phyloP scores from a whole-genome alignment of 2,329 filamentous ascomycete species.

The Fusarium cyanostomum region DNA sequence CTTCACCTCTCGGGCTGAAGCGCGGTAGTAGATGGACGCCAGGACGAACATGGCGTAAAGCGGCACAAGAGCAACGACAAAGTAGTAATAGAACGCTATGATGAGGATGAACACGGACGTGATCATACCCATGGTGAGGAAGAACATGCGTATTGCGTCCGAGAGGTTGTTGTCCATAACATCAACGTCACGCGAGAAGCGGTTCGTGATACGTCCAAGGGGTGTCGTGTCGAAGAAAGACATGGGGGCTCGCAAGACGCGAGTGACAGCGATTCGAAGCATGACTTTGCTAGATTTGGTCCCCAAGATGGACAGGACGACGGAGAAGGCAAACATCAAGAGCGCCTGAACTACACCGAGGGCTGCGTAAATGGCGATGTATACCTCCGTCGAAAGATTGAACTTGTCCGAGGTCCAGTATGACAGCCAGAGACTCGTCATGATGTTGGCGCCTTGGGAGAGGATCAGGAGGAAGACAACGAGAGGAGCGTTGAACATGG shows the following conservation, averaged over 20 bases:
- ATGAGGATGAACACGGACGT: slow-evolving; percentile 86
- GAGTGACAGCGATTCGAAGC: slow-evolving; percentile 80
- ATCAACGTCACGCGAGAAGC: slow-evolving; percentile 94
- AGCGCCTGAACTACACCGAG: slow-evolving; percentile 77
- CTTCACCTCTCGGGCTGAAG: slow-evolving; percentile 93
- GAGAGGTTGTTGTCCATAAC: slow-evolving; percentile 95
- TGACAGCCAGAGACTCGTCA: slow-evolving; percentile 90
- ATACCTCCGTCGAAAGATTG: slow-evolving; percentile 70
- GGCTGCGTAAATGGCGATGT: slow-evolving; percentile 77
- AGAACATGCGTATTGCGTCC: slow-evolving; percentile 92
- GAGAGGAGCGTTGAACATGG: slow-evolving; percentile 73
- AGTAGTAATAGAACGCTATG: slow-evolving; percentile 95
- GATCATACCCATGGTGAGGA: slow-evolving; percentile 85
- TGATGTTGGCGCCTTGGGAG: slow-evolving; percentile 85
- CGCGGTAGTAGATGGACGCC: slow-evolving; percentile 86
- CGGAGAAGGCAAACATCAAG: slow-evolving; percentile 82
- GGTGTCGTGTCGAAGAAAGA: slow-evolving; percentile 98
- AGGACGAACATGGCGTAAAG: slow-evolving; percentile 82
- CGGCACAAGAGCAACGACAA: slow-evolving; percentile 69
- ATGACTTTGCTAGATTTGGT: slow-evolving; percentile 85
- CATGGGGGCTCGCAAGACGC: slow-evolving; percentile 79
- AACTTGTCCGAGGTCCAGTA: slow-evolving; percentile 91
- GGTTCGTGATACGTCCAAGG: slow-evolving; percentile 92
- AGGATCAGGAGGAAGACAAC: slow-evolving; percentile 71
- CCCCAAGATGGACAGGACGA: slow-evolving; percentile 79